Base-by-base conservation (phyloP, 1,139 yeast genomes). In the Pichia sp. region DNA sequence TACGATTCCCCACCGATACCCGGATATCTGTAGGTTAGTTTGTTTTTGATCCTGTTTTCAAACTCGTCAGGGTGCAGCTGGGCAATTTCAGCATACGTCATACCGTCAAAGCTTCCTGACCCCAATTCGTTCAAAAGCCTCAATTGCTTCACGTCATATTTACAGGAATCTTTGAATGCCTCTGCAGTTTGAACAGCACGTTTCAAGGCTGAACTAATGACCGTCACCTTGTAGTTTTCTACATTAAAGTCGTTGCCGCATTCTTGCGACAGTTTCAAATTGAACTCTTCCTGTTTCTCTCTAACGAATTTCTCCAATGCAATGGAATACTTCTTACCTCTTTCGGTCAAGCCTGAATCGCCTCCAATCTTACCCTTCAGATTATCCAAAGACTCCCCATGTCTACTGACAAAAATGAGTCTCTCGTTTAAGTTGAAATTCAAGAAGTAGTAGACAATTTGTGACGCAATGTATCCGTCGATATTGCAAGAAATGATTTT, bases 1-100 rank as follows among this genome's bases (percentile, higher is more conserved):
- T 91, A 91, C 0, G 96, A 87, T 70, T 91, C 98, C 34, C 98
- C 98, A n/a, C 97, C 96, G 50, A 89, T 87, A 10, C 98, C 98
- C 2, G 98, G 98, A 65, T 90, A 91, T 59, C 98, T 74, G 69
- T 90, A 91, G 26, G 84, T 74, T 62, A 91, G 75, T 69, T 91
- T 91, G 67, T 88, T 85, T 44, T 76, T 74, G 59, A 88, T 72
- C 55, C 97, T 78, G 21, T 90, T 79, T 45, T 79, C 82, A 63
- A 85, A 91, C 67, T 93, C 98, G 43, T 77, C 79, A 0, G 97
- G 96, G 60, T 76, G 80, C 60, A 74, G 74, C 5, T 69, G 70
- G 65, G 85, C 86, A 58, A 91, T 89, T 63, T 89, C 93, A 48
- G 82, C 80, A 63, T 90, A 89, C 0, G 97, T 89, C 87, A 90